Percentiles rank a stretch among this genome's conserved stretches.
Conservation (phyloP, 352 stramenopile genomes). For the Phytophthora uliginosa region DNA sequence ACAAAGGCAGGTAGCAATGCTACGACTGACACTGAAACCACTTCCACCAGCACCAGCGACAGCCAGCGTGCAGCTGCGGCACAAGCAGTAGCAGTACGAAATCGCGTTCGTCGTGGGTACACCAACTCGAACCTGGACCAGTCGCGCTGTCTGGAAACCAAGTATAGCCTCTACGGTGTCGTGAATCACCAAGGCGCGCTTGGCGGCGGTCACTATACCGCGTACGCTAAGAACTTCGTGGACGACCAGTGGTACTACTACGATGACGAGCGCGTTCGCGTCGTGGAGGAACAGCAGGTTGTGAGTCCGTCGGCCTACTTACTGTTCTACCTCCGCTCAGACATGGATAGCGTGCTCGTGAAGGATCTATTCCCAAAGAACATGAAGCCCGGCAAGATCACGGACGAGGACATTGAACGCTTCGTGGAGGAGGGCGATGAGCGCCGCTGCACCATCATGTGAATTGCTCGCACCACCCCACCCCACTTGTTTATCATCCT, state of each 20-base stretch:
- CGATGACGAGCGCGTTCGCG: constrained; percentile 89
- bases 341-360: constrained; percentile 86
- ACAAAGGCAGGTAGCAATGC: constrained; percentile 17
- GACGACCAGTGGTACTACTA: constrained; percentile 94
- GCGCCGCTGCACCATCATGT: constrained; percentile 88
- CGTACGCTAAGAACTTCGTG: constrained; percentile 90
- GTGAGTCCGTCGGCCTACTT: constrained; percentile 91
- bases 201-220: constrained; percentile 89
- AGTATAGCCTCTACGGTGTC: constrained; percentile 91
- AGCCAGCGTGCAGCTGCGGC: constrained; percentile 36
- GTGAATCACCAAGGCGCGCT: constrained; percentile 92
- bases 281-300: constrained; percentile 89
- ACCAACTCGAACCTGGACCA: constrained; percentile 92
- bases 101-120: constrained; percentile 83
- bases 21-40: constrained; percentile 17
- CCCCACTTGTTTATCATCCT: constrained; percentile 15
- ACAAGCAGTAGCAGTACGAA: constrained; percentile 55
- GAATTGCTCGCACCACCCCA: constrained; percentile 24
- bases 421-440: constrained; percentile 90
- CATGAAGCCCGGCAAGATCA: constrained; percentile 88
- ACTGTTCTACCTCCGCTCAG: constrained; percentile 93
- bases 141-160: constrained; percentile 87
- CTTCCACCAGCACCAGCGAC: constrained; percentile 24
- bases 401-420: constrained; percentile 90
- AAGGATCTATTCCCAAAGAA: constrained; percentile 91